Percentiles rank a stretch among this genome's conserved stretches.
These are phyloP conservation scores for Jatropha multifida DNA, from an alignment of 441 rosid genomes.

Conservation along the genomic window DNA sequence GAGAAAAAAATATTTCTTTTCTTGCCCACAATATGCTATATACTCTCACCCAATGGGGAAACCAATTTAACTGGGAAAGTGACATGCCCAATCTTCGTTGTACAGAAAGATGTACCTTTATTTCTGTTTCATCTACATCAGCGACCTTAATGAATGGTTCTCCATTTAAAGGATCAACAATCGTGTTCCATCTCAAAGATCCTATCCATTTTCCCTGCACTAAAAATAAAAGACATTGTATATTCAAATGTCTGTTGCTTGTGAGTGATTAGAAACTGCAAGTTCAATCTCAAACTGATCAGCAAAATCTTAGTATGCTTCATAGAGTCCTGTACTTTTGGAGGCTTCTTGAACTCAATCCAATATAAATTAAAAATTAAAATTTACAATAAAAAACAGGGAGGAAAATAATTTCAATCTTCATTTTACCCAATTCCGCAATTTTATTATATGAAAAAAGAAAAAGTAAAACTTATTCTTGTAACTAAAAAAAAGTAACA, in stretches of 20 bases:
- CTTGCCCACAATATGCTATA: not conserved
- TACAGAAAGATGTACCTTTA: constrained; percentile 50
- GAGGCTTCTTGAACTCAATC: not conserved
- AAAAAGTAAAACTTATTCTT: not conserved
- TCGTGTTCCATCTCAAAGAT: constrained; percentile 56
- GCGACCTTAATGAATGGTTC: constrained; percentile 87
- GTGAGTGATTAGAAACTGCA: not conserved
- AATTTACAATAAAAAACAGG: not conserved
- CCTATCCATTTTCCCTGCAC: constrained; percentile 94
- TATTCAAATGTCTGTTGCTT: constrained; percentile 10
- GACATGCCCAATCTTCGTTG: not conserved
- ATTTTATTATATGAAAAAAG: too few species aligned
- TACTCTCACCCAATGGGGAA: not conserved
- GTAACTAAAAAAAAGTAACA: not conserved
- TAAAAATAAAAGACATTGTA: constrained; percentile 24
- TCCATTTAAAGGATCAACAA: constrained; percentile 93
- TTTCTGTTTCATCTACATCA: constrained; percentile 71
- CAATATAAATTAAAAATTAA: not conserved
- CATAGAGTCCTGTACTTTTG: not conserved
- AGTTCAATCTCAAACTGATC: not conserved
- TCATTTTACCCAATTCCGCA: not conserved
- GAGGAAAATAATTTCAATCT: not conserved
- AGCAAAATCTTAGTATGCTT: not conserved
- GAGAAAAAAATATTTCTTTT: constrained; percentile 1
- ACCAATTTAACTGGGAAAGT: not conserved